These are phyloP conservation scores for Fusarium decemcellulare DNA, from an alignment of 2,329 filamentous ascomycete species.

Conservation along the genomic window DNA sequence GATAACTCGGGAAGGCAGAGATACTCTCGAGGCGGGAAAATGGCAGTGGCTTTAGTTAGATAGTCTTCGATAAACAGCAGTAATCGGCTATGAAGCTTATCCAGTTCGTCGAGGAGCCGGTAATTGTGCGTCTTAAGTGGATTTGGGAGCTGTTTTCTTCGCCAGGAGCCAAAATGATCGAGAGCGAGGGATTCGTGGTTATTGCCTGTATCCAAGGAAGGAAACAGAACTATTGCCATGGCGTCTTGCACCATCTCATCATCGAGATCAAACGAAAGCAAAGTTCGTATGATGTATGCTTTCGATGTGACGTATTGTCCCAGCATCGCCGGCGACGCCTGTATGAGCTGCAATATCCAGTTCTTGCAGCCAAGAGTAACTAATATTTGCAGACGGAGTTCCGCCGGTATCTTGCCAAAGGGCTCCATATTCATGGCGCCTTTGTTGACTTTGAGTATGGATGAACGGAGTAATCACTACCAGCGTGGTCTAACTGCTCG, in stretches of 20 bases:
- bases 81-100: conserved; percentile 14
- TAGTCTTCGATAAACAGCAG: conserved; percentile 35
- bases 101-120: conserved; percentile 6
- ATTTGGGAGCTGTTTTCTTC: conserved; percentile 3
- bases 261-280: conserved; percentile 11
- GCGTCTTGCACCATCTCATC: conserved; percentile 30
- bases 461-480: too few relatives aligned
- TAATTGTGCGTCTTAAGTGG: not conserved
- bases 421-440: conserved; percentile 12
- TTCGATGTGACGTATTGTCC: conserved; percentile 5
- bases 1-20: conserved; percentile 20
- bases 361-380: conserved; percentile 8
- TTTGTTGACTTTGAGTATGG: not conserved
- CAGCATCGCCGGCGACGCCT: conserved; percentile 26
- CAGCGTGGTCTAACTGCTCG: too few relatives aligned
- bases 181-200: not conserved
- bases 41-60: conserved; percentile 29
- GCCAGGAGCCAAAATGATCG: not conserved
- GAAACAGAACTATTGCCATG: conserved; percentile 16
- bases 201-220: not conserved
- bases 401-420: conserved; percentile 14
- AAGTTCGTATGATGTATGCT: not conserved
- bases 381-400: conserved; percentile 17
- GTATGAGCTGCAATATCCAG: not conserved
- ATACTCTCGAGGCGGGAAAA: conserved; percentile 31